Conservation (phyloP, 176 grass and related monocot genomes). For the Sorghum bicolor region Sorghum_bicolor_NCBIv3 NC_012875.2:53298001-53298500, state of each 20-base stretch:
- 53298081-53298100: too few species aligned
- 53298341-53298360: conserved; percentile 31
- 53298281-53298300: conserved; percentile 4
- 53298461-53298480: conserved; percentile 13
- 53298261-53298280: not conserved
- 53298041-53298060: too few species aligned
- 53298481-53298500: not conserved
- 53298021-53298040: too few species aligned
- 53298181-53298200: not conserved
- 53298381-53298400: conserved; percentile 26
- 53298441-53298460: conserved; percentile 26
- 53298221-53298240: not conserved
- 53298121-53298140: too few species aligned
- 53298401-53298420: conserved; percentile 1
- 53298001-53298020: too few species aligned
- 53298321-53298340: conserved; percentile 38
- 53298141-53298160: too few species aligned
- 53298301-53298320: conserved; percentile 31
- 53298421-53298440: not conserved
- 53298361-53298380: not conserved
- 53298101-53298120: too few species aligned
- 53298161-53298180: not conserved
- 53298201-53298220: not conserved
- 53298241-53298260: not conserved
- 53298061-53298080: too few species aligned